Conservation (phyloP, 75 land plant species). For the Sequoiadendron giganteum region DNA sequence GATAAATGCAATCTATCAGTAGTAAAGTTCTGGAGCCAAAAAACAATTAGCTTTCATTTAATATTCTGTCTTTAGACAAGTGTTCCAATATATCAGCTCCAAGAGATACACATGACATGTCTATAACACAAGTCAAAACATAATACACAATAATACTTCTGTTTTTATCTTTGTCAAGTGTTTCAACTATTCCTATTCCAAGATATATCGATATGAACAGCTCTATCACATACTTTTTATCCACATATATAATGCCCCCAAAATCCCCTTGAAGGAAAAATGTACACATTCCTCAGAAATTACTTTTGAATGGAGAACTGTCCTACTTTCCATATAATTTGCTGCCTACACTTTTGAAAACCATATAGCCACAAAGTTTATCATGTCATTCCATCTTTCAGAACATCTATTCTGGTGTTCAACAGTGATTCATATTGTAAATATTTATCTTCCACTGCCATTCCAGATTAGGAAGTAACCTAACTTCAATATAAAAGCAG, state of each 20-base stretch:
- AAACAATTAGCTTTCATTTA: not conserved
- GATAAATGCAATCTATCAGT: not conserved
- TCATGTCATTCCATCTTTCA: constrained; percentile 1
- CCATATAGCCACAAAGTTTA: not conserved
- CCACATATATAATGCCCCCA: not conserved
- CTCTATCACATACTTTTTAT: not conserved
- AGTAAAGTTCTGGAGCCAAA: not conserved
- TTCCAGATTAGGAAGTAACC: not conserved
- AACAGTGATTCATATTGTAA: not conserved
- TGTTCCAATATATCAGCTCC: not conserved
- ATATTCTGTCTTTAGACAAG: not conserved
- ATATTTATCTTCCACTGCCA: not conserved
- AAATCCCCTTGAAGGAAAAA: constrained; percentile 8
- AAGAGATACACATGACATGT: not conserved
- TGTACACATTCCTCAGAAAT: not conserved
- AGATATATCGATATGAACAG: not conserved
- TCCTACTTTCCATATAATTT: constrained; percentile 3
- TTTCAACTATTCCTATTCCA: constrained; percentile 2
- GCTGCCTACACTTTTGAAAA: not conserved
- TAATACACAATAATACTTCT: not conserved
- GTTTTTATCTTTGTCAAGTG: not conserved
- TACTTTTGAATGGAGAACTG: not conserved
- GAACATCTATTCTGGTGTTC: not conserved
- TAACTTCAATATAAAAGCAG: not conserved
- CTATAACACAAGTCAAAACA: not conserved